phyloP scores from a whole-genome alignment of 257 asterid genomes.

The Forsythia suspensa region DNA sequence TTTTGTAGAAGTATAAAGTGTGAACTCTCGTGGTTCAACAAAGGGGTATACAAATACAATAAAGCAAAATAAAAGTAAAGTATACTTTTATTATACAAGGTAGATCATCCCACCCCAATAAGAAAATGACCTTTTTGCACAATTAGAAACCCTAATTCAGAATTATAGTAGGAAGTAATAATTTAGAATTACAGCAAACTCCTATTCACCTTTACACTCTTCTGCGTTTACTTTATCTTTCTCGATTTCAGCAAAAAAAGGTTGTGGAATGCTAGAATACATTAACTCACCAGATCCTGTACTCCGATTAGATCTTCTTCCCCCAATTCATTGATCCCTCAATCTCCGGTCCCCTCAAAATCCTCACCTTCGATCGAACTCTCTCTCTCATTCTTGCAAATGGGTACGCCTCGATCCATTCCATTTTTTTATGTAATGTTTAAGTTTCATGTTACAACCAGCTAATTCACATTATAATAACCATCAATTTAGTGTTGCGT shows the following conservation, averaged over 20 bases:
- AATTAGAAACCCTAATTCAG: too few species aligned
- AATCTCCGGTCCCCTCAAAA: conserved; percentile 21
- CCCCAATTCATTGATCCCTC: conserved; percentile 24
- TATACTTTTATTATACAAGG: too few species aligned
- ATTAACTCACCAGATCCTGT: conserved; percentile 30
- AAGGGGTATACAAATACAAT: too few species aligned
- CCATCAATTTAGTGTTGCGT: conserved; percentile 29
- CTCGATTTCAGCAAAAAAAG: background rate
- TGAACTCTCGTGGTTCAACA: too few species aligned
- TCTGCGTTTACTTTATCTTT: background rate
- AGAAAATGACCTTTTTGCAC: too few species aligned
- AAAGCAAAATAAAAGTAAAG: too few species aligned
- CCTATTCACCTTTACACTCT: background rate
- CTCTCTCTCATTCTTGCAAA: conserved; percentile 14
- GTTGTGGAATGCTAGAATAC: background rate
- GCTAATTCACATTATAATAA: background rate
- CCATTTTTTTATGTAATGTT: conserved; percentile 9
- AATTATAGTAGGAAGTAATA: too few species aligned
- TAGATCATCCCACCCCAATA: too few species aligned
- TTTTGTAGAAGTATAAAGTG: too few species aligned
- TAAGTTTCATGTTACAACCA: background rate
- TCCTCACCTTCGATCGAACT: conserved; percentile 26
- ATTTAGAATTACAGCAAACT: background rate
- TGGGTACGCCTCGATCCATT: conserved; percentile 54
- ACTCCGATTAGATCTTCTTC: conserved; percentile 7